These are phyloP conservation scores for Eutreptiella sp. DNA, from an alignment of 208 protist genomes.

Conservation along the genomic window DNA sequence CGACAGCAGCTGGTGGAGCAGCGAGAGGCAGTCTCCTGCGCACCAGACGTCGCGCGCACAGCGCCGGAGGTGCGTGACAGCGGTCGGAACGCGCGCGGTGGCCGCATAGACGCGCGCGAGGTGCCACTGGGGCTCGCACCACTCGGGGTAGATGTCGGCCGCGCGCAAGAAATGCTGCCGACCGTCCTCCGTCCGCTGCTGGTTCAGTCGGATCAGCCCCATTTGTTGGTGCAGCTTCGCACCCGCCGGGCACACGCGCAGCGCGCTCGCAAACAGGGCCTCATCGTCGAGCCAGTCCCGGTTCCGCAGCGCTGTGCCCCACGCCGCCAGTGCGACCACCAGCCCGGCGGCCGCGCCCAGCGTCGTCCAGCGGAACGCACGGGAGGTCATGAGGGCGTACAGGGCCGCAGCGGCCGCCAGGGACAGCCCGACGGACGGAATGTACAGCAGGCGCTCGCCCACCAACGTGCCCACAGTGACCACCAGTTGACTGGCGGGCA, in stretches of 20 bases:
- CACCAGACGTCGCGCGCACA: too few species aligned
- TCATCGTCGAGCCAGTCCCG: conserved; percentile 33
- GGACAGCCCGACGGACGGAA: conserved; percentile 57
- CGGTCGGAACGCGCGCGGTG: too few species aligned
- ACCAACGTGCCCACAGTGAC: conserved; percentile 68
- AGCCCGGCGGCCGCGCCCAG: too few species aligned
- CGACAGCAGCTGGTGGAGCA: too few species aligned
- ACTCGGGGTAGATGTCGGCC: conserved; percentile 26
- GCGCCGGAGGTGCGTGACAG: too few species aligned
- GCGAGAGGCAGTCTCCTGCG: too few species aligned
- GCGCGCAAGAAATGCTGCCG: conserved; percentile 9
- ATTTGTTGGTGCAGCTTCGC: conserved; percentile 33
- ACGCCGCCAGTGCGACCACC: conserved; percentile 8
- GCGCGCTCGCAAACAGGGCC: conserved; percentile 30
- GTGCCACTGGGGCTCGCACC: conserved; percentile 28
- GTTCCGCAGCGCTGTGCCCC: conserved; percentile 19
- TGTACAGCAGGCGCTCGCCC: conserved; percentile 73
- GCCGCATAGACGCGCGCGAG: too few species aligned
- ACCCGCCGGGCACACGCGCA: conserved; percentile 27
- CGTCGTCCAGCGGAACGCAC: too few species aligned
- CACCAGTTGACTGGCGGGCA: conserved; percentile 71
- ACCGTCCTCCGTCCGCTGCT: conserved; percentile 7
- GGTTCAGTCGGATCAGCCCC: conserved; percentile 17
- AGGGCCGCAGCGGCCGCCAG: too few species aligned
- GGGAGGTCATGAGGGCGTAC: too few species aligned